A percentile compares a stretch with the other conserved stretches of the same genome.
These are phyloP conservation scores for Citrus inodora DNA, from an alignment of 345 rosid species.

Conservation along the genomic window DNA sequence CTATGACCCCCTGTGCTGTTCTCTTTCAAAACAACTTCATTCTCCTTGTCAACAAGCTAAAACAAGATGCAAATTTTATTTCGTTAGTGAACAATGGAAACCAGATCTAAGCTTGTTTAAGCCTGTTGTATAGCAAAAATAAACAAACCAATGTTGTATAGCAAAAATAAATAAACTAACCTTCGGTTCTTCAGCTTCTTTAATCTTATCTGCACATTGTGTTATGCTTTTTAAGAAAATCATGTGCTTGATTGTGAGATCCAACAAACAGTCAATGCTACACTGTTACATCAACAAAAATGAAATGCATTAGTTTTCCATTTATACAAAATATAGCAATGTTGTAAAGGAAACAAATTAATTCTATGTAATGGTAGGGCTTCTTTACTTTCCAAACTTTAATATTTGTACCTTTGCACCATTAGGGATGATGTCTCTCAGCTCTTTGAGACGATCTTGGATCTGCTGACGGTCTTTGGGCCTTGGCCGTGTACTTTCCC, in stretches of 20 bases:
- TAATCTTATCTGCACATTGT: constrained; percentile 78
- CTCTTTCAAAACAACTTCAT: constrained; percentile 29
- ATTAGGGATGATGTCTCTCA: constrained; percentile 81
- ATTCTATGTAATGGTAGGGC: background rate
- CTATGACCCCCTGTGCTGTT: background rate
- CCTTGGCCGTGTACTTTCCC: constrained; percentile 82
- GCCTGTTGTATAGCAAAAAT: background rate
- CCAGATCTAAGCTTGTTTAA: constrained; percentile 8
- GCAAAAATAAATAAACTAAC: constrained; percentile 22
- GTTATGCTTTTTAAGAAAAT: constrained; percentile 84
- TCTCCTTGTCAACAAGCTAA: constrained; percentile 39
- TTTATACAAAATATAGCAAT: background rate
- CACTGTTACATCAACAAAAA: constrained; percentile 44
- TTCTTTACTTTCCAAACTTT: constrained; percentile 5
- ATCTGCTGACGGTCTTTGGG: constrained; percentile 96
- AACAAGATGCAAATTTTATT: constrained; percentile 14
- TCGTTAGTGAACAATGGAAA: constrained; percentile 9
- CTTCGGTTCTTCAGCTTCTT: constrained; percentile 60
- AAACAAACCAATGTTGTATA: constrained; percentile 3
- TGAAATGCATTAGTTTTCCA: constrained; percentile 8
- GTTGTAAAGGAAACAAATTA: background rate
- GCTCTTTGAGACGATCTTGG: constrained; percentile 88
- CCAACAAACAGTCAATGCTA: constrained; percentile 84
- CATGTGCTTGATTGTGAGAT: constrained; percentile 78
- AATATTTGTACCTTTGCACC: constrained; percentile 65